Percentiles rank a stretch among this genome's conserved stretches.
phyloP scores from a whole-genome alignment of 768 basidiomycete genomes.

The Dentipellis fragilis region DNA sequence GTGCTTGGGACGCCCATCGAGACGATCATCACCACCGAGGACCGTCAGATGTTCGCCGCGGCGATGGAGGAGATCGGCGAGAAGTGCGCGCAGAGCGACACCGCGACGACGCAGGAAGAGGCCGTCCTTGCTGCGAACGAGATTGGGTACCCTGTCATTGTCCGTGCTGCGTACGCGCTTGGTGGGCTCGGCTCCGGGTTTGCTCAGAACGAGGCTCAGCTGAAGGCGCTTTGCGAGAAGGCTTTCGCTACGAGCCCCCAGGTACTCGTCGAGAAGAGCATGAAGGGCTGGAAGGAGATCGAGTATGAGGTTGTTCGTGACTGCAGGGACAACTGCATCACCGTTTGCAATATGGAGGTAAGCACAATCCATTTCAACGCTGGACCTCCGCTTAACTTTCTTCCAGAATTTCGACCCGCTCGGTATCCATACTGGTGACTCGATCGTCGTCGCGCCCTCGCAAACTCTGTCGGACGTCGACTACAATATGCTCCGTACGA shows the following conservation, averaged over 20 bases:
- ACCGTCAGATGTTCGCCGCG: slow-evolving; percentile 63
- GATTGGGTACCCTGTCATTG: slow-evolving; percentile 96
- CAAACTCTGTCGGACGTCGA: slow-evolving; percentile 99
- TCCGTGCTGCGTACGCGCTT: slow-evolving; percentile 93
- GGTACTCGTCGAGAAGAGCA: slow-evolving; percentile 97
- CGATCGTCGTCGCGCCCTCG: slow-evolving; percentile 95
- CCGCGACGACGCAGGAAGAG: slow-evolving; percentile 90
- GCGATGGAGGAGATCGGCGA: slow-evolving; percentile 71
- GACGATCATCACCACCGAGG: slow-evolving; percentile 74
- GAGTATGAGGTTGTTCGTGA: slow-evolving; percentile 99
- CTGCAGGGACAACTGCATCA: slow-evolving; percentile 97
- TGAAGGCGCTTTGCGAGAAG: slow-evolving; percentile 81
- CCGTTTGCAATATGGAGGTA: slow-evolving; percentile 99
- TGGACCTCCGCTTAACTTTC: background rate
- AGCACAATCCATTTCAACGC: slow-evolving; percentile 16
- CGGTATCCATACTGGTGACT: slow-evolving; percentile 97
- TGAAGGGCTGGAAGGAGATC: slow-evolving; percentile 99
- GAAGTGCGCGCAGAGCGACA: slow-evolving; percentile 63
- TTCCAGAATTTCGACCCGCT: slow-evolving; percentile 94
- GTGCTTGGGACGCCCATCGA: slow-evolving; percentile 91
- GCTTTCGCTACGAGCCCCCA: slow-evolving; percentile 98
- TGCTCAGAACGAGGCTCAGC: slow-evolving; percentile 87
- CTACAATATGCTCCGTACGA: slow-evolving; percentile 98
- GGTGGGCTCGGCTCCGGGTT: slow-evolving; percentile 98
- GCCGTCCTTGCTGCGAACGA: slow-evolving; percentile 83